Base-by-base conservation (phyloP, 805 yeast genomes). In the Candida glaebosa region DNA sequence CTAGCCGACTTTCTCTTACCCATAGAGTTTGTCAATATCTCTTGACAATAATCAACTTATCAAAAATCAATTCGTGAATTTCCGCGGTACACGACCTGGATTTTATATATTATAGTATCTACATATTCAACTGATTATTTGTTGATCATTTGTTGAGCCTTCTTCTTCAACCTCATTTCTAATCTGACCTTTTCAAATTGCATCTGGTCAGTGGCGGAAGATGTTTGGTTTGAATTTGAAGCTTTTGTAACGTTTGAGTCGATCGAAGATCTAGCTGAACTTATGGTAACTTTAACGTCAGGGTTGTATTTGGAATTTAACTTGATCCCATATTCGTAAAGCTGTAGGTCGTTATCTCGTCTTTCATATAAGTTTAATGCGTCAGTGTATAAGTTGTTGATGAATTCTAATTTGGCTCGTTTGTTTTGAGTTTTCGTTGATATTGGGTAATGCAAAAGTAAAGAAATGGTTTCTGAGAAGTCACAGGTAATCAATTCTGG, bases 1-100 rank as follows among this genome's bases (percentile, higher is more conserved):
- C 54, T 45, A 60, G 89, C 82, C 26, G 91, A 80, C 69, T 86
- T 89, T 73, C 95, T 75, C 63, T 82, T 87, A 49, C 90, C 93
- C 93, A 69, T 69, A 37, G 14, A 42, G 40, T 24, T 24, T 24
- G 28, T n/a, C n/a, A 24, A 8, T 12, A 24, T 8, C 12, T 24
- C 8, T 24, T 24, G 28, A 8, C 8, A 8, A 24, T 12, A 24
- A 24, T 8, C 28, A 24, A 8, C 12, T 8, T 12, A 8, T 24
- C 10, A 24, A 24, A 24, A 24, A 24, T 24, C 12, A 8, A 24
- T 24, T 24, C 10, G 8, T 12, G 28, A 24, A 24, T 24, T 24
- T 24, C 28, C 28, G 12, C 8, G 8, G 12, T 12, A 24, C 28
- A 24, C 28, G 28, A 24, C 28, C 28, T 12, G 28, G n/a, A n/a